Evolutionary conservation across 192 early-diverging fungal genomes (phyloP).

Genomic region (Funneliformis geosporum): DNA sequence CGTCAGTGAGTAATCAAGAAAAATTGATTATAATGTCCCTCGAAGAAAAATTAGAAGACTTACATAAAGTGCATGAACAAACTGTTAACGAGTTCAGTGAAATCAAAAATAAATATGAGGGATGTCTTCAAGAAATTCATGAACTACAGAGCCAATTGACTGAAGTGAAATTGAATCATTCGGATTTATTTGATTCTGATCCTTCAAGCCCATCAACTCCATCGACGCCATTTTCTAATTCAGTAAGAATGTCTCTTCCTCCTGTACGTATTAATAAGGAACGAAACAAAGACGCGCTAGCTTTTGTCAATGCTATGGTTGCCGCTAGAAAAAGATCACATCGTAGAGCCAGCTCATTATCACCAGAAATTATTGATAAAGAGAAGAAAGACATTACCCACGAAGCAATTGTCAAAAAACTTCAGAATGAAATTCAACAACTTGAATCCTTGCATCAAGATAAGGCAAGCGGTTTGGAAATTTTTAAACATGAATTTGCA

Average conservation of each 20-base stretch:
- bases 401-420: constrained; percentile 3
- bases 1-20: not conserved
- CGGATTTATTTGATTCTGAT: not conserved
- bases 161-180: not conserved
- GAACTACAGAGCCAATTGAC: not conserved
- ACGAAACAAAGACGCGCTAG: not conserved
- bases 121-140: constrained; percentile 8
- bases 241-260: not conserved
- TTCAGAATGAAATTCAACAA: constrained; percentile 20
- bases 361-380: not conserved
- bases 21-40: not conserved
- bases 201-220: constrained; percentile 10
- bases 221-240: not conserved
- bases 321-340: not conserved
- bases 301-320: too few species aligned
- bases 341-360: constrained; percentile 17
- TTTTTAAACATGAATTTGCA: constrained; percentile 22
- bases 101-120: not conserved
- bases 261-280: not conserved
- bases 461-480: constrained; percentile 15
- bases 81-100: not conserved
- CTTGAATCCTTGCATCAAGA: constrained; percentile 13
- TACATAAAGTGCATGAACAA: not conserved
- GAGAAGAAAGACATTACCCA: not conserved
- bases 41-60: constrained; percentile 3